Base-by-base conservation (phyloP, 23 red algal species). In the Gracilaria domingensis region DNA sequence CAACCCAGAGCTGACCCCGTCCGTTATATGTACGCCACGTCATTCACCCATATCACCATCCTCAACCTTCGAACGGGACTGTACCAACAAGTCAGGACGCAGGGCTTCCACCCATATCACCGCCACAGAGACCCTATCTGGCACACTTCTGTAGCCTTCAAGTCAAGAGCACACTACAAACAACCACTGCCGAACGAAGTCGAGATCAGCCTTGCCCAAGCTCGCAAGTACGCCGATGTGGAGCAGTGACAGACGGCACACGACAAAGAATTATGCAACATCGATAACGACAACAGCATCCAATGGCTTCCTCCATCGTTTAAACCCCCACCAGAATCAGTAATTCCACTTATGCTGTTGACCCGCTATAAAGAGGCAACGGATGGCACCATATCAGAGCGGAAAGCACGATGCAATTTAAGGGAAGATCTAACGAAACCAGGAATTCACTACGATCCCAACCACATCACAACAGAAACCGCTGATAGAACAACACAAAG, bases 371-470 rank as follows among this genome's bases (percentile, higher is more conserved):
- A 70, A 48, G 6, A 48, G 3, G 62, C 59, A 66, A 36, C 11
- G 0, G 59, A 72, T 24, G 82, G 55, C 2, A 44, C 21, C 0
- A 45, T 86, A 2, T 1, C 4, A 9, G 5, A 86, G 29, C 4
- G 82, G 2, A 69, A 66, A 55, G 82, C 82, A 61, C 2, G 82
- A 38, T 86, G 82, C 29, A 69, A 47, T 13, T 2, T 69, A 3
- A 59, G 39, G 2, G 59, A 61, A 0, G 82, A 86, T 30, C 23
- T 24, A 40, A 86, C 72, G 82, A 71, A 40, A 39, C 82, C 82
- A 6, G 36, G 39, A 61, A 5, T 86, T 0, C 82, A 86, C 39
- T 86, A 70, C 23, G 49, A 86, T 72, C 82, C 82, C 14, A 35
- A 42, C 24, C 28, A 86, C 18, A 86, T 28, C 1, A 55, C 82